Conservation (phyloP, 352 stramenopile species). For the Phytophthora fragariae region DNA sequence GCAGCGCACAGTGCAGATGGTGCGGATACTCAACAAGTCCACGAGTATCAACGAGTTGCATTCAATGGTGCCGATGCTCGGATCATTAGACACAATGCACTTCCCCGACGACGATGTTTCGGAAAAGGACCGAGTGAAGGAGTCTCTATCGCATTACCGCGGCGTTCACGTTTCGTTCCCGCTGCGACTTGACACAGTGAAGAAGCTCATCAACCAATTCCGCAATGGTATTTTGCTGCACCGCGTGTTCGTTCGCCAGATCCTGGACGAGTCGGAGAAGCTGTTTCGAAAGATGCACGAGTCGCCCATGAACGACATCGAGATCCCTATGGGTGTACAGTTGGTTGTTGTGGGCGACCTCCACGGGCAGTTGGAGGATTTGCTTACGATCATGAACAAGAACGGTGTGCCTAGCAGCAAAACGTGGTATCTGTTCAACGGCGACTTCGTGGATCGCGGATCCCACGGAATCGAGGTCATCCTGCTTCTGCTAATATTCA, state of each 20-base stretch:
- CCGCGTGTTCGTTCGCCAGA: slow-evolving; percentile 77
- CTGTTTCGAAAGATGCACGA: slow-evolving; percentile 55
- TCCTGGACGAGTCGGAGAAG: slow-evolving; percentile 74
- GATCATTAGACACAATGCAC: slow-evolving; percentile 70
- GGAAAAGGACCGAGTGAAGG: slow-evolving; percentile 67
- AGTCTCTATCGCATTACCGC: slow-evolving; percentile 75
- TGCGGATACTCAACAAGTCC: slow-evolving; percentile 87
- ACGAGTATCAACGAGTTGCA: slow-evolving; percentile 83
- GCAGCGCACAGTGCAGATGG: slow-evolving; percentile 85
- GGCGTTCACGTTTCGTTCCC: slow-evolving; percentile 79
- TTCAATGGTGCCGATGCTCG: slow-evolving; percentile 81
- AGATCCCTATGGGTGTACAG: slow-evolving; percentile 79
- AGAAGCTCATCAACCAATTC: slow-evolving; percentile 86
- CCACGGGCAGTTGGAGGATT: slow-evolving; percentile 94
- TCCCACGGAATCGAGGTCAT: slow-evolving; percentile 94
- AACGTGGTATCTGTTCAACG: slow-evolving; percentile 96
- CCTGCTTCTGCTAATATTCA: slow-evolving; percentile 89
- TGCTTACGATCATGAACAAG: slow-evolving; percentile 94
- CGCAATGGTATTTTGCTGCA: slow-evolving; percentile 85
- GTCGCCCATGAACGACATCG: slow-evolving; percentile 78
- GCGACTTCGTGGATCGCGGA: slow-evolving; percentile 96
- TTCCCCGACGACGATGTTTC: slow-evolving; percentile 54
- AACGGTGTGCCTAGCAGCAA: slow-evolving; percentile 89
- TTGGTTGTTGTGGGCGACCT: slow-evolving; percentile 94
- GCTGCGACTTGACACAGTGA: slow-evolving; percentile 78